Evolutionary conservation across 139 green algal species (phyloP).

Genomic region (Microglena sp.): DNA sequence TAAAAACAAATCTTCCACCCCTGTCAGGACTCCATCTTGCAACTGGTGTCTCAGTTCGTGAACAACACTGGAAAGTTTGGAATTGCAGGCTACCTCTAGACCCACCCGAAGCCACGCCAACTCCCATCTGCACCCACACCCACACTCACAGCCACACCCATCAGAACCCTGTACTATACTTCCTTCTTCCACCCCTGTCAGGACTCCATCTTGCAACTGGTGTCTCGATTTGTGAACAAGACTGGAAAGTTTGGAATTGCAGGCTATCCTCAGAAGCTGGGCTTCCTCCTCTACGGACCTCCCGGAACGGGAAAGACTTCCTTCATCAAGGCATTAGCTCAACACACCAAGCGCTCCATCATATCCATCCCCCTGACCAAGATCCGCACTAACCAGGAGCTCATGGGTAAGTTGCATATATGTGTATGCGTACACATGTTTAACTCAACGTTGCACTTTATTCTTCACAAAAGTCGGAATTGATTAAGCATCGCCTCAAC

Average conservation of each 20-base stretch:
- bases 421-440: too few species aligned
- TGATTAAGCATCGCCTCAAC: constrained; percentile 39
- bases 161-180: too few species aligned
- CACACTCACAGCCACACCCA: too few species aligned
- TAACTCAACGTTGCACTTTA: too few species aligned
- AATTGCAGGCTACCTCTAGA: constrained; percentile 29
- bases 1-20: constrained; percentile 43
- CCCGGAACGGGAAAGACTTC: constrained; percentile 35
- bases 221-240: constrained; percentile 30
- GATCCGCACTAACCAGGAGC: constrained; percentile 49
- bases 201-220: constrained; percentile 14
- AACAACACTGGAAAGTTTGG: constrained; percentile 29
- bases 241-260: constrained; percentile 34
- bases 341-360: constrained; percentile 42
- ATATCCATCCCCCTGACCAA: constrained; percentile 43
- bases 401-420: too few species aligned
- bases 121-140: too few species aligned
- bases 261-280: constrained; percentile 34
- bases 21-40: constrained; percentile 24
- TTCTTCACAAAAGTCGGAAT: too few species aligned
- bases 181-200: too few species aligned
- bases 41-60: constrained; percentile 20
- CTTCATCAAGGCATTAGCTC: constrained; percentile 45
- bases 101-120: too few species aligned
- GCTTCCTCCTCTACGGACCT: constrained; percentile 42